Evolutionary conservation across 2,329 filamentous ascomycete species (phyloP).

Genomic region (Ophiostoma australiae): DNA sequence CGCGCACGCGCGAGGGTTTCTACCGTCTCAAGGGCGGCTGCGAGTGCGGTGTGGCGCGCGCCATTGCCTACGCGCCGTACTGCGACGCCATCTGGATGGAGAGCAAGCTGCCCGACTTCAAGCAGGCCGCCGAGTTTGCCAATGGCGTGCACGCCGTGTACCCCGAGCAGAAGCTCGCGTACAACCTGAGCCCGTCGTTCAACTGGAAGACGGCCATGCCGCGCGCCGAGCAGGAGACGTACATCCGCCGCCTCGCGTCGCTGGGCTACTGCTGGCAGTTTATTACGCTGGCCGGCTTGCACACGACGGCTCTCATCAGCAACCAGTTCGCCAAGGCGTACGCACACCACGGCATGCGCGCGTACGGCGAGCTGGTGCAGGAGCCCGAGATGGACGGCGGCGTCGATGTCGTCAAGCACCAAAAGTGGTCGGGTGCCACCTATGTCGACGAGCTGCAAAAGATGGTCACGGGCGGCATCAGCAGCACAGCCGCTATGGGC

Average conservation of each 20-base stretch:
- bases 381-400: slow-evolving; percentile 91
- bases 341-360: slow-evolving; percentile 79
- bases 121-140: slow-evolving; percentile 89
- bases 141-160: slow-evolving; percentile 88
- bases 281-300: slow-evolving; percentile 96
- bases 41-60: slow-evolving; percentile 84
- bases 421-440: slow-evolving; percentile 96
- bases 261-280: slow-evolving; percentile 99
- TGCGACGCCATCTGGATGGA: slow-evolving; percentile 99
- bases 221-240: slow-evolving; percentile 87
- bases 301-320: slow-evolving; percentile 89
- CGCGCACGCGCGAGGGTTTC: slow-evolving; percentile 89
- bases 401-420: slow-evolving; percentile 94
- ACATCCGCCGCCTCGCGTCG: slow-evolving; percentile 79
- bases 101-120: slow-evolving; percentile 88
- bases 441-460: slow-evolving; percentile 93
- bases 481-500: slow-evolving; percentile 91
- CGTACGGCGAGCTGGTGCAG: slow-evolving; percentile 94
- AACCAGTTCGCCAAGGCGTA: slow-evolving; percentile 84
- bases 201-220: slow-evolving; percentile 99
- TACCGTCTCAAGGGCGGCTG: slow-evolving; percentile 90
- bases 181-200: slow-evolving; percentile 98
- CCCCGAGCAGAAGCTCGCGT: slow-evolving; percentile 97
- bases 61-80: slow-evolving; percentile 86
- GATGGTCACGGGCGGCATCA: slow-evolving; percentile 93